These are phyloP conservation scores for Colletotrichum tropicale DNA, from an alignment of 2,329 filamentous ascomycete genomes.

Conservation along the genomic window DNA sequence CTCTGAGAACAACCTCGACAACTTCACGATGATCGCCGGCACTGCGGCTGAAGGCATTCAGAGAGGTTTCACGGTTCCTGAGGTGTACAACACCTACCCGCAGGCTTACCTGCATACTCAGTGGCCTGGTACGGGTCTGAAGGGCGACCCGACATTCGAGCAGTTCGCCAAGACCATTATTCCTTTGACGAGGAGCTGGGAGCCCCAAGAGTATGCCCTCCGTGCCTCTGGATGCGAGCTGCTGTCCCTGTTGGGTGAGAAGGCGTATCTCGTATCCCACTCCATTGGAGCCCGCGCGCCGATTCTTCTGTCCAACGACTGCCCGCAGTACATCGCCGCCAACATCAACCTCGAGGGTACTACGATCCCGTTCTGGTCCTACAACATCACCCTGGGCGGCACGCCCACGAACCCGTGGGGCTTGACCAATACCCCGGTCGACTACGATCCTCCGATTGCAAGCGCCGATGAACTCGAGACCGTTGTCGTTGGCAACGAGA, in stretches of 20 bases:
- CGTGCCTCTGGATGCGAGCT: conserved; percentile 31
- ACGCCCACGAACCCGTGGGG: conserved; percentile 37
- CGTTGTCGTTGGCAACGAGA: conserved; percentile 9
- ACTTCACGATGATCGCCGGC: conserved; percentile 22
- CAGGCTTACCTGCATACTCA: conserved; percentile 34
- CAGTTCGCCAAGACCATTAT: conserved; percentile 31
- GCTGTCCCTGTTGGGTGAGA: conserved; percentile 29
- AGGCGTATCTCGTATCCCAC: conserved; percentile 34
- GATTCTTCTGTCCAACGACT: conserved; percentile 29
- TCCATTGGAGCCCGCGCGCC: conserved; percentile 26
- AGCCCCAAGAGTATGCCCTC: conserved; percentile 30
- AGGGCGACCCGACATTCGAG: conserved; percentile 30
- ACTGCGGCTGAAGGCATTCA: conserved; percentile 27
- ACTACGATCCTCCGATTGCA: conserved; percentile 40
- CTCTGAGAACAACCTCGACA: conserved; percentile 25
- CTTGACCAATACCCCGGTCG: conserved; percentile 44
- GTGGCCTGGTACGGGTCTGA: conserved; percentile 39
- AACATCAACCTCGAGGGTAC: conserved; percentile 31
- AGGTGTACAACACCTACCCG: conserved; percentile 23
- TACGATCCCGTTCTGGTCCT: conserved; percentile 31
- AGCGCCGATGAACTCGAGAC: conserved; percentile 13
- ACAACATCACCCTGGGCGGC: conserved; percentile 3
- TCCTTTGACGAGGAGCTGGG: conserved; percentile 30
- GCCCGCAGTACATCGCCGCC: conserved; percentile 27
- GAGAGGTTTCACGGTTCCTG: conserved; percentile 34